A percentile compares a stretch with the other conserved stretches of the same genome.
These are phyloP conservation scores for Aspergillus fijiensis DNA, from an alignment of 2,329 filamentous ascomycete species.

Conservation along the genomic window DNA sequence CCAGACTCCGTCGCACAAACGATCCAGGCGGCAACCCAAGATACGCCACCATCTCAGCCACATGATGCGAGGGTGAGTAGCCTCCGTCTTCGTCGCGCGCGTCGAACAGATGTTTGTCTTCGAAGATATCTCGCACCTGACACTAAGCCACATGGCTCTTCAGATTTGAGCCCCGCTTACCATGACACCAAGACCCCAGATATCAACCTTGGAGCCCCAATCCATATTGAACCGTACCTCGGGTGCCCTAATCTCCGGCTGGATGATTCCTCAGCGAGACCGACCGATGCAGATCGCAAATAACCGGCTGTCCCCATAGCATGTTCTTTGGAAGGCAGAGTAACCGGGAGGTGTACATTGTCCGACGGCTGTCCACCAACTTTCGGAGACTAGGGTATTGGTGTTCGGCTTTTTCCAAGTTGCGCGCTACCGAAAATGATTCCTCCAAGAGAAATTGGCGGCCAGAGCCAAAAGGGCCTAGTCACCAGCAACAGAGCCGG, in stretches of 20 bases:
- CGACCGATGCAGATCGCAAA: not conserved
- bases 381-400: not conserved
- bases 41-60: not conserved
- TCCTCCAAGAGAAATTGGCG: too few species aligned
- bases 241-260: not conserved
- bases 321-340: not conserved
- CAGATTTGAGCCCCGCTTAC: not conserved
- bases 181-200: slow-evolving; percentile 8
- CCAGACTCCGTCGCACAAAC: not conserved
- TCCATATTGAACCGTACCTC: slow-evolving; percentile 8
- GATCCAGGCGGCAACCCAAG: not conserved
- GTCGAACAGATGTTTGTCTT: not conserved
- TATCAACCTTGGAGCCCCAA: slow-evolving; percentile 2
- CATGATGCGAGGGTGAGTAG: not conserved
- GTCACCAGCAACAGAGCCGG: too few species aligned
- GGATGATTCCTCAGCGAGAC: not conserved
- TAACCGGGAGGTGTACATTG: not conserved
- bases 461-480: too few species aligned
- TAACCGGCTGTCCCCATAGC: not conserved
- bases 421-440: too few species aligned
- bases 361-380: not conserved
- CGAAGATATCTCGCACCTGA: not conserved
- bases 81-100: not conserved
- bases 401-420: too few species aligned
- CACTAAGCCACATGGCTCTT: not conserved